Evolutionary conservation across 73 alveolate species (phyloP), one percentile per base, ranked within the genome.

Genomic region (Breviolum minutum): DNA sequence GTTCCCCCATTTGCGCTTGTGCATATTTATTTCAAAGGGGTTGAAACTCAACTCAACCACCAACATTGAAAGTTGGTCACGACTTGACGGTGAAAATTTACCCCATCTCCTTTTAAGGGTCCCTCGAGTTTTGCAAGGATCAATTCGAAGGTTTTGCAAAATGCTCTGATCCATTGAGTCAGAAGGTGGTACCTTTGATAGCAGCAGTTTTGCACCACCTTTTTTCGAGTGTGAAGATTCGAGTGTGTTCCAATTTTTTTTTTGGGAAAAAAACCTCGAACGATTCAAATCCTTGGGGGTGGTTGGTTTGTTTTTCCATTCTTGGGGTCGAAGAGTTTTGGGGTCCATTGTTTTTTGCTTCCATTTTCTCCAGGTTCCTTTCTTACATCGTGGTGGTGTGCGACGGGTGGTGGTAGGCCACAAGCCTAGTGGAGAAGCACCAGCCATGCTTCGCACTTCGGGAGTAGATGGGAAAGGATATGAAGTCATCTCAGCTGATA

Each of bases 351-450:
- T 76, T 76, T 76, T 76, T 22, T 68, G 17, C 77, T 22, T 68
- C 77, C 77, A 0, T n/a, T 82, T 22, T 26, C 2, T 62, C 61
- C 26, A 85, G 77, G 94, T 85, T 61, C n/a, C 20, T 8, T 63
- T 24, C 54, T 20, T 87, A 40, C 82, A 63, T 8, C 81, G 79
- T 32, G 95, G 71, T 3, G 88, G 88, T 10, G 98, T 92, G 60
- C 98, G 98, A 8, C 98, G 98, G 13, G 81, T 92, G 60, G 98
- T 92, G 66, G 98, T 92, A 40, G 98, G 98, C 81, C 98, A 92
- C 98, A 92, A 92, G 91, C 98, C 98, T 79, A 61, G 91, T 61
- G 98, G 98, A 16, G 91, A 64, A 48, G 98, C 98, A 17, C 98
- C 98, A 12, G 98, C 98, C n/a, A 80, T 92, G 27, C 77, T 92